phyloP scores from a whole-genome alignment of 768 basidiomycete species.

The Mycena leptocephala region DNA sequence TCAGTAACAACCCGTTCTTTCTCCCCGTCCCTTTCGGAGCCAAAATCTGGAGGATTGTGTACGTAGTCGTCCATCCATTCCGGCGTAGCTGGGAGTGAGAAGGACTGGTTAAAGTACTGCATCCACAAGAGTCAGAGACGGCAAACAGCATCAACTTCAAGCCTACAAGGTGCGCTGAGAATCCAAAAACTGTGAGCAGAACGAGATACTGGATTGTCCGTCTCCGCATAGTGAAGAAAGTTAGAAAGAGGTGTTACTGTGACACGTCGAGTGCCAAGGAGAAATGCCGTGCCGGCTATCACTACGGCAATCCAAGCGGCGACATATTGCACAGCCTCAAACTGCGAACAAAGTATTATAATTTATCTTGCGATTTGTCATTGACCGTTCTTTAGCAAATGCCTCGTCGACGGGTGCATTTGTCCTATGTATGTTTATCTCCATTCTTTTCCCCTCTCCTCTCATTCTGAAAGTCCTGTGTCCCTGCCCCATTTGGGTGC shows the following conservation, averaged over 20 bases:
- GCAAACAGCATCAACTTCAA: not conserved
- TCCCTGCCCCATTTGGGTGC: no score
- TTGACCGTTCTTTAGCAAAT: no score
- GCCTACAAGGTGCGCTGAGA: conserved; percentile 8
- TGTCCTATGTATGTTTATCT: no score
- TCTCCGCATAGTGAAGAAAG: conserved; percentile 6
- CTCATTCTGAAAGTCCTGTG: no score
- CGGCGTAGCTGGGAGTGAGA: not conserved
- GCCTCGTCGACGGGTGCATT: no score
- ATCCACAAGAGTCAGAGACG: not conserved
- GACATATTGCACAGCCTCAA: no score
- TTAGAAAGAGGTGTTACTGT: not conserved
- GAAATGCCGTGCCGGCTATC: not conserved
- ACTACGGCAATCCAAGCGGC: no score
- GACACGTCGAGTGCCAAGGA: not conserved
- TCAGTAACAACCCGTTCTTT: not conserved
- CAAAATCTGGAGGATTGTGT: not conserved
- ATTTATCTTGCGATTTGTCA: no score
- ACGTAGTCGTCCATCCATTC: conserved; percentile 6
- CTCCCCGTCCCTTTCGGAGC: not conserved
- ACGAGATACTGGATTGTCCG: conserved; percentile 19
- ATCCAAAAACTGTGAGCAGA: not conserved
- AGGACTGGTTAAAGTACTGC: conserved; percentile 11
- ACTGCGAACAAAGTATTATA: no score
- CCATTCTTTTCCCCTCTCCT: no score